Evolutionary conservation across 225 moss, liverwort and hornwort species (phyloP).

Genomic region (Pleurozium schreberi): DNA sequence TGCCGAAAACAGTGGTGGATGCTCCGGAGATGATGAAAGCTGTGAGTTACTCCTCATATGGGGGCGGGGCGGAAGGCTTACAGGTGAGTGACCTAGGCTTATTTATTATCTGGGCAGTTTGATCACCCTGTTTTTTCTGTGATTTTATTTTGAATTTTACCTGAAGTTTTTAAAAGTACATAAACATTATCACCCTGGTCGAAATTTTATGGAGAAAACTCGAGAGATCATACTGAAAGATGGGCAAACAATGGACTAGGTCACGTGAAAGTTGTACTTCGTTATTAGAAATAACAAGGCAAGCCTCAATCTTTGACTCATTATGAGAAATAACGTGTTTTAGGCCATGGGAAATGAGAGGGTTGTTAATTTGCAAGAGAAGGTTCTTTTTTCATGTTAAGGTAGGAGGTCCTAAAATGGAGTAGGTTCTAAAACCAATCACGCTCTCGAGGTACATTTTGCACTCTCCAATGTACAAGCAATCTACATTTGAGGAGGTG

Average conservation of each 20-base stretch:
- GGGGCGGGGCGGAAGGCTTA: slow-evolving; percentile 14
- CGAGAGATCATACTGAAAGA: background rate
- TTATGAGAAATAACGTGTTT: background rate
- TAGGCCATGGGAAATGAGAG: background rate
- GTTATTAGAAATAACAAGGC: background rate
- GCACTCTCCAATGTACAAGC: too few relatives aligned
- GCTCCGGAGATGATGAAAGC: slow-evolving; percentile 20
- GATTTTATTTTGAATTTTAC: background rate
- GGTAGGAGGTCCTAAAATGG: too few relatives aligned
- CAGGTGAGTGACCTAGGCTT: slow-evolving; percentile 3
- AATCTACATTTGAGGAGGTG: too few relatives aligned
- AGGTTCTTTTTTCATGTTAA: too few relatives aligned
- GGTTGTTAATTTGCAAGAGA: background rate
- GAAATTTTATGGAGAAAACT: background rate
- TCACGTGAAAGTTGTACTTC: background rate
- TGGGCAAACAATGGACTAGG: background rate
- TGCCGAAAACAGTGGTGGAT: background rate
- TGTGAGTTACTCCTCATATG: slow-evolving; percentile 17
- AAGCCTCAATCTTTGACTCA: background rate
- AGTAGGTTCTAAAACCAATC: too few relatives aligned
- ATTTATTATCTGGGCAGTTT: background rate
- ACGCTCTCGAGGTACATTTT: too few relatives aligned
- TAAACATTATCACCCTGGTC: too few relatives aligned
- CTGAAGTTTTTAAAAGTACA: background rate
- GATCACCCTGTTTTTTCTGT: background rate